A percentile compares a stretch with the other conserved stretches of the same genome.
Evolutionary conservation across 2,329 filamentous ascomycete genomes (phyloP).

Genomic region (Cordyceps tenuipes): DNA sequence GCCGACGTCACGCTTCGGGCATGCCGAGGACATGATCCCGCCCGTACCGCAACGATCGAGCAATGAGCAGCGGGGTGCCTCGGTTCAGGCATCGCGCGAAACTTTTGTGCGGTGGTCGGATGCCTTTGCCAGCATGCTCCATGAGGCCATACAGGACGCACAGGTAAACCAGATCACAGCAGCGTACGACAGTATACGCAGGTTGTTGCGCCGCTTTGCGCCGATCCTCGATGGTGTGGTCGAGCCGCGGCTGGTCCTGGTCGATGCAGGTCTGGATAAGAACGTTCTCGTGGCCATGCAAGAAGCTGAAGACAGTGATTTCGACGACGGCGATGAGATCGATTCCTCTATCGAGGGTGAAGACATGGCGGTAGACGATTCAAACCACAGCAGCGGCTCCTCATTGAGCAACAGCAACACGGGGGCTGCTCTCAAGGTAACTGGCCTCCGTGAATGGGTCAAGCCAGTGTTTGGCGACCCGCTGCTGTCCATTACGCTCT

Average conservation of each 20-base stretch:
- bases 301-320: neutral
- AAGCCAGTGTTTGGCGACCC: constrained; percentile 53
- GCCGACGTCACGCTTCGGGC: constrained; percentile 40
- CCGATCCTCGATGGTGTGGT: constrained; percentile 44
- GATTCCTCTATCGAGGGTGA: neutral
- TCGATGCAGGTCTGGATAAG: constrained; percentile 42
- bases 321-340: neutral
- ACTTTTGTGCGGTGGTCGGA: constrained; percentile 36
- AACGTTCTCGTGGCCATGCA: constrained; percentile 38
- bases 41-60: constrained; percentile 13
- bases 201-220: constrained; percentile 41
- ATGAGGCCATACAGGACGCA: constrained; percentile 48
- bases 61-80: neutral
- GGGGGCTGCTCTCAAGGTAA: constrained; percentile 27
- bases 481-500: constrained; percentile 42
- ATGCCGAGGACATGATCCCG: constrained; percentile 21
- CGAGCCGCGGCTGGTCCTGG: constrained; percentile 42
- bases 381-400: neutral
- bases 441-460: constrained; percentile 50
- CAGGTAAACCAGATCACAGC: constrained; percentile 52
- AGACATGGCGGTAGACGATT: no score
- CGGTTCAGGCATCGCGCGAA: neutral
- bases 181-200: constrained; percentile 47
- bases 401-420: no score
- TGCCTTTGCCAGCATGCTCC: constrained; percentile 49